Evolutionary conservation across 2,329 filamentous ascomycete species (phyloP).

Genomic region (Pezicula rhizophila): DNA sequence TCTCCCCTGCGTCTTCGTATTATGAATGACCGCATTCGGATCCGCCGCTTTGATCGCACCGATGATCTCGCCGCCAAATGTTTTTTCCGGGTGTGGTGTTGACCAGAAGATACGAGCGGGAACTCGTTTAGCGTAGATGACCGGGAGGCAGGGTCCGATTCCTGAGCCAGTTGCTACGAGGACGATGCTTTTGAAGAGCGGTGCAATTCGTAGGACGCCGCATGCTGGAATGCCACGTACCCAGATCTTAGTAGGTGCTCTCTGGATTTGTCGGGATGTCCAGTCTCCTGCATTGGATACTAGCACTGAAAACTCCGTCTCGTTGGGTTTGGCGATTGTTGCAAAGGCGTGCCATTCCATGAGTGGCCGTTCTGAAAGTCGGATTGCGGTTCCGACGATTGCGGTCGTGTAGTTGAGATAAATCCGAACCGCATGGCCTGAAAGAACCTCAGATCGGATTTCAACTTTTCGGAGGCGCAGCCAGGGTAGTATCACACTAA

Average conservation of each 20-base stretch:
- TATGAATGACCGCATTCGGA: conserved; percentile 27
- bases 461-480: conserved; percentile 60
- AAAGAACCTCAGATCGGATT: conserved; percentile 62
- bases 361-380: conserved; percentile 57
- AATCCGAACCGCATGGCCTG: conserved; percentile 65
- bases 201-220: conserved; percentile 62
- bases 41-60: conserved; percentile 26
- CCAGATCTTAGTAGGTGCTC: conserved; percentile 58
- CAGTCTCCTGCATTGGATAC: conserved; percentile 72
- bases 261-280: conserved; percentile 58
- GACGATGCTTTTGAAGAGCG: conserved; percentile 59
- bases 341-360: conserved; percentile 73
- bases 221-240: conserved; percentile 61
- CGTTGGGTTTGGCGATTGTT: conserved; percentile 56
- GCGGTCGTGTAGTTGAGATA: conserved; percentile 61
- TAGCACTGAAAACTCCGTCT: conserved; percentile 58
- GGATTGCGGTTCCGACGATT: conserved; percentile 48
- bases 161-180: conserved; percentile 68
- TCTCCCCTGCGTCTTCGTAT: conserved; percentile 29
- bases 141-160: conserved; percentile 58
- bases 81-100: conserved; percentile 27
- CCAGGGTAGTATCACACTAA: conserved; percentile 68
- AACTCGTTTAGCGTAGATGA: conserved; percentile 18
- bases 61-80: conserved; percentile 29
- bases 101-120: conserved; percentile 30